Evolutionary conservation across 2,329 filamentous ascomycete species (phyloP), one percentile per base, ranked within the genome.

Genomic region (Drechslera avenae): DNA sequence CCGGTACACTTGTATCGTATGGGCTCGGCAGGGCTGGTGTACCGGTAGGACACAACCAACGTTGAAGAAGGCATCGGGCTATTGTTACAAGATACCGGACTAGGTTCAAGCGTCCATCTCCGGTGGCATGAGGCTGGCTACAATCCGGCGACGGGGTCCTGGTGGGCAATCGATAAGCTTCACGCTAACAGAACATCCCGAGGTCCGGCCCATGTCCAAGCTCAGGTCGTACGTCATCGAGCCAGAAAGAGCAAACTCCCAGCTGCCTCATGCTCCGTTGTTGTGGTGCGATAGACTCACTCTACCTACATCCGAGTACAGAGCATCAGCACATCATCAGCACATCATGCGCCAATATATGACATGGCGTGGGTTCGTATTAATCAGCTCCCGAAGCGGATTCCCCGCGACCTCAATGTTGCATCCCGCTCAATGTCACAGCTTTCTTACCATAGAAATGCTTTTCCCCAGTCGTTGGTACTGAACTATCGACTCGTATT

Each of bases 401-500:
- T 21, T 23, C 21, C 32, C 47, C 45, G 46, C 47, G 51, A 50
- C 46, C 47, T 44, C 45, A 31, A 60, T 58, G 60, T 58, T 57
- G 52, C 58, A 43, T 57, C 50, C 47, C 42, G 14, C 36, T 14
- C 33, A 41, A 34, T 31, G 33, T 13, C 44, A 19, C 17, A 39
- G 34, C n/a, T 18, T 26, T 41, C 21, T 37, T n/a, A 34, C 41
- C 18, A 34, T 39, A 32, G 14, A 23, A 14, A 30, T 39, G 31
- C 46, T 46, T 39, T 31, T 52, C 40, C 41, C 31, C 43, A 8
- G 8, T 17, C 43, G 44, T 19, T 33, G 34, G 39, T 45, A 43
- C 19, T 40, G 49, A 49, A 48, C 28, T 60, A 59, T 55, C 30
- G 54, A 56, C 30, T 56, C 45, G 39, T 54, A 58, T 39, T 35